Conservation (phyloP, 1,139 yeast species). For the Yamadazyma atlantica region DNA sequence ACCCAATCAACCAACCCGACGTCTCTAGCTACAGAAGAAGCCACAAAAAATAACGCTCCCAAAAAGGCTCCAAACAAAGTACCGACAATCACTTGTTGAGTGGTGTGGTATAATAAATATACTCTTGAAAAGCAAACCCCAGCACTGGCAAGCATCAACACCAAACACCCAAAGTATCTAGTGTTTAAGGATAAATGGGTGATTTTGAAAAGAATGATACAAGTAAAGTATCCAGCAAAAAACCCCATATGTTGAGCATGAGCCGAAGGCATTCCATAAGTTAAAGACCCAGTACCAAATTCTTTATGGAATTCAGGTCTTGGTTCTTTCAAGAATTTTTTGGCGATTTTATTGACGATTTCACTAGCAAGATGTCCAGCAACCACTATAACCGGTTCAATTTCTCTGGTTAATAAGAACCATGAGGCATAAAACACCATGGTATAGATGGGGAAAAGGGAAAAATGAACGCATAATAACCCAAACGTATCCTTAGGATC, state of each 20-base stretch:
- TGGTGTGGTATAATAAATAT: conserved; percentile 74
- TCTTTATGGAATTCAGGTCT: conserved; percentile 67
- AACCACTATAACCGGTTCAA: conserved; percentile 80
- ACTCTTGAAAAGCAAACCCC: conserved; percentile 75
- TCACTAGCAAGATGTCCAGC: conserved; percentile 87
- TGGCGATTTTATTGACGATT: conserved; percentile 65
- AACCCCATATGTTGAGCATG: conserved; percentile 96
- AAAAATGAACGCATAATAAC: conserved; percentile 63
- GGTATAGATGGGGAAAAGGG: conserved; percentile 80
- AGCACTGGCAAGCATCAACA: conserved; percentile 30
- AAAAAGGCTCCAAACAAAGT: conserved; percentile 56
- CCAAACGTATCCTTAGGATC: conserved; percentile 67
- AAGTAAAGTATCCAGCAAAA: conserved; percentile 62
- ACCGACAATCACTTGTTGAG: conserved; percentile 75
- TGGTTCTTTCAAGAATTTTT: conserved; percentile 63
- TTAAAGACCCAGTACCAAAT: conserved; percentile 49
- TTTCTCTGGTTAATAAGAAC: conserved; percentile 78
- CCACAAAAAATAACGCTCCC: conserved; percentile 59
- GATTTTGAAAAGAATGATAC: conserved; percentile 36
- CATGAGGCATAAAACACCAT: conserved; percentile 81
- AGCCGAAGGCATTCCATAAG: conserved; percentile 96
- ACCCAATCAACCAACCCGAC: conserved; percentile 62
- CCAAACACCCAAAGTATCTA: conserved; percentile 22
- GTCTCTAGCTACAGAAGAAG: conserved; percentile 54
- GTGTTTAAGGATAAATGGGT: conserved; percentile 19